Evolutionary conservation across 768 basidiomycete species (phyloP).

Genomic region (Xanthoconium stramineum): DNA sequence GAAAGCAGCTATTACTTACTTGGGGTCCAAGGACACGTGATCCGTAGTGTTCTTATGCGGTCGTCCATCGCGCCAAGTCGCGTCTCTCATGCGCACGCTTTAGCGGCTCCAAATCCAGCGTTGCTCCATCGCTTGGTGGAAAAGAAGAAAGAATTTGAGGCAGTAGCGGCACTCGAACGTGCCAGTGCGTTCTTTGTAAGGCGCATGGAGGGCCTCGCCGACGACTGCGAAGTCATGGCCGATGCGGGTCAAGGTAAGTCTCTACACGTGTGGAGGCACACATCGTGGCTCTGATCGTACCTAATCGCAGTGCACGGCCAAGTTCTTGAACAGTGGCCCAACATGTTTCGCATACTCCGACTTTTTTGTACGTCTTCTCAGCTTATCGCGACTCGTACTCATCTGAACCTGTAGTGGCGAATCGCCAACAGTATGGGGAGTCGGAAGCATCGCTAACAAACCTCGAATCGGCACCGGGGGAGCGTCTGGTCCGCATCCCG

Average conservation of each 20-base stretch:
- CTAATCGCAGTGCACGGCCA: slow-evolving; percentile 62
- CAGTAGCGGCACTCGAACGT: slow-evolving; percentile 66
- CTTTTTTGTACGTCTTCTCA: slow-evolving; percentile 54
- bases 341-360: slow-evolving; percentile 75
- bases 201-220: slow-evolving; percentile 63
- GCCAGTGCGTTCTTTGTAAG: slow-evolving; percentile 62
- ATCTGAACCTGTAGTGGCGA: slow-evolving; percentile 41
- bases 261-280: neutral
- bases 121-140: slow-evolving; percentile 59
- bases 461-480: slow-evolving; percentile 37
- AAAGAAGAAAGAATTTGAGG: slow-evolving; percentile 81
- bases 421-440: slow-evolving; percentile 36
- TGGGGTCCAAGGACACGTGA: too few relatives aligned
- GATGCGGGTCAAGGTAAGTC: slow-evolving; percentile 64
- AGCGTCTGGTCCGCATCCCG: slow-evolving; percentile 71
- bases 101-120: too few relatives aligned
- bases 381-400: neutral
- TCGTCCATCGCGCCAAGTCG: slow-evolving; percentile 40
- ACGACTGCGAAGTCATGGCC: slow-evolving; percentile 76
- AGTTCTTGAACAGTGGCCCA: slow-evolving; percentile 77
- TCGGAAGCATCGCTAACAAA: slow-evolving; percentile 20
- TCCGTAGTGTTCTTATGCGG: too few relatives aligned
- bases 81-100: slow-evolving; percentile 44
- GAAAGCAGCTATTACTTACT: too few relatives aligned
- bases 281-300: neutral